Base-by-base conservation (phyloP, 176 grass and related monocot species). In the Aegilops umbellulata region DNA sequence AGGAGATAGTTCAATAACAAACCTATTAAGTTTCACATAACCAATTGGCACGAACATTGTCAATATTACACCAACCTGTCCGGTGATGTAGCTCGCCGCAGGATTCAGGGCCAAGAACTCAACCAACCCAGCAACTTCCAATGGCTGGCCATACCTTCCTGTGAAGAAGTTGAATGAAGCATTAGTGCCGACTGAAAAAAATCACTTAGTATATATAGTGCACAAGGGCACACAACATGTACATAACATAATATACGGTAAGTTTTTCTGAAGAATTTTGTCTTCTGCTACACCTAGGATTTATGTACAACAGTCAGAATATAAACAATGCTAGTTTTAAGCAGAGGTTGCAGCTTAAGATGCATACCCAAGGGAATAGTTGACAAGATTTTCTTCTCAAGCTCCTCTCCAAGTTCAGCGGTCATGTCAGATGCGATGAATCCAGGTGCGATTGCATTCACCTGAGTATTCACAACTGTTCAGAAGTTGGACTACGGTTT, bases 381-480 rank as follows among this genome's bases (percentile, higher is more conserved):
- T 61, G 87, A 47, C 85, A 95, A 88, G 51, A 94, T 94, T 87
- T 91, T 98, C 94, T 95, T 98, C 88, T 95, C 94, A 27, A 98
- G 65, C n/a, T 91, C 97, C 55, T 89, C 92, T 66, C 92, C 88
- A 79, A 98, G 94, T 91, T 95, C 91, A 1, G 97, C 88, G 31
- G 97, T 98, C 93, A 95, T 94, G 88, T 95, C 93, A 12, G 97
- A 95, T 67, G 93, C 92, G 69, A 98, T 98, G 75, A 95, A 98
- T 38, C 97, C 97, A 66, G 94, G 97, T 30, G 97, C 94, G 13
- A 94, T 88, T 82, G 92, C 97, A 98, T 98, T 98, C 36, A 95
- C 97, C 94, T 98, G 62, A 20, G 51, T 74, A 87, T 71, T 82
- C 39, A 88, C 38, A 92, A 41, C 30, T 60, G 83, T 81, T 91